Conservation (phyloP, 2,329 filamentous ascomycete genomes). For the Lasiodiplodia hormozganensis region DNA sequence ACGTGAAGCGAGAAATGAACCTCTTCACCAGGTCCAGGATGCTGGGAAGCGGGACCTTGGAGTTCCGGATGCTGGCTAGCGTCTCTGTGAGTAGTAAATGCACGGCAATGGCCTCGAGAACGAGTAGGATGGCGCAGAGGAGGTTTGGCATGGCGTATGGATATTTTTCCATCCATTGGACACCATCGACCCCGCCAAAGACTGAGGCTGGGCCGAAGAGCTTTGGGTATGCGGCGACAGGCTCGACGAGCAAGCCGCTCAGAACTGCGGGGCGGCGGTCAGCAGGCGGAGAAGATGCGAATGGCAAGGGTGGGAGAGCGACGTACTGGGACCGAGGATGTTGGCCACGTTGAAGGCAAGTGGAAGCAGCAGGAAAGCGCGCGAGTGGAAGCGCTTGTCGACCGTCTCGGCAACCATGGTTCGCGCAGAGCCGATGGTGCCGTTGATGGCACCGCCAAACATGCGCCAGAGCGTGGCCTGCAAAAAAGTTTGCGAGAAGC, state of each 20-base stretch:
- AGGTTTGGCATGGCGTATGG: slow-evolving; percentile 70
- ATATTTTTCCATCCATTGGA: slow-evolving; percentile 66
- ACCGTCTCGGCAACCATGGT: slow-evolving; percentile 52
- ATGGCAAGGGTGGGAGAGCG: background rate
- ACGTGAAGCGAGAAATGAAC: slow-evolving; percentile 25
- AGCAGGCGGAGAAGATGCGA: background rate
- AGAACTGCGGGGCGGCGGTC: slow-evolving; percentile 53
- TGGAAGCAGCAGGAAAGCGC: slow-evolving; percentile 49
- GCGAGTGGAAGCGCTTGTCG: slow-evolving; percentile 49
- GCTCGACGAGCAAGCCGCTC: slow-evolving; percentile 69
- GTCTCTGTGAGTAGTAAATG: slow-evolving; percentile 68
- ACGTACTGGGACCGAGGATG: slow-evolving; percentile 45
- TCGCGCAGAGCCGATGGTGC: slow-evolving; percentile 49
- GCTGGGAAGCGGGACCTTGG: slow-evolving; percentile 4
- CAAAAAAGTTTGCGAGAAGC: slow-evolving; percentile 46
- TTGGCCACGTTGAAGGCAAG: slow-evolving; percentile 52
- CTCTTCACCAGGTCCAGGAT: slow-evolving; percentile 11
- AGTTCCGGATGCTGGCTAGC: slow-evolving; percentile 33
- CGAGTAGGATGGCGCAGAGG: slow-evolving; percentile 64
- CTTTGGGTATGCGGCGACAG: slow-evolving; percentile 60
- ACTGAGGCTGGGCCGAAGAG: slow-evolving; percentile 64
- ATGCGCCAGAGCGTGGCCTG: slow-evolving; percentile 52
- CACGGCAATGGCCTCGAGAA: slow-evolving; percentile 60
- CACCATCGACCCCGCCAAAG: slow-evolving; percentile 61
- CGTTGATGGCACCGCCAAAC: slow-evolving; percentile 50